phyloP scores from a whole-genome alignment of 345 rosid species.

The Sisymbrium irio region DNA sequence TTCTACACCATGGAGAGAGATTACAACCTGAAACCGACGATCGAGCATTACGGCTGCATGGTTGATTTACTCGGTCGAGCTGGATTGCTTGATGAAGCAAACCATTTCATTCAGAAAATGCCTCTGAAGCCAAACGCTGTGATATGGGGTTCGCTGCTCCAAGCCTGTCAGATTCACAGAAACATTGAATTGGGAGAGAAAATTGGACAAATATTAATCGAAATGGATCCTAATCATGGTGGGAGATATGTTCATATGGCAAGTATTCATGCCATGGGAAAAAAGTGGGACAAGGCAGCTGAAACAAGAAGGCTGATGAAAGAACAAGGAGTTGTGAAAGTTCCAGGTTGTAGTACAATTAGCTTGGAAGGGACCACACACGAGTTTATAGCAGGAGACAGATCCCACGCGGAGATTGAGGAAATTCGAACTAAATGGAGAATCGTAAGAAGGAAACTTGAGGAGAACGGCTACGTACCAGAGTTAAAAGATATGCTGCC shows the following conservation, averaged over 20 bases:
- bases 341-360: slow-evolving; percentile 63
- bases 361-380: slow-evolving; percentile 51
- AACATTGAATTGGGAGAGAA: slow-evolving; percentile 50
- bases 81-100: slow-evolving; percentile 58
- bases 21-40: slow-evolving; percentile 45
- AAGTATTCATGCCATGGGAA: slow-evolving; percentile 47
- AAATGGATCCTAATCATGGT: slow-evolving; percentile 53
- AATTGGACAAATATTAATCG: slow-evolving; percentile 49
- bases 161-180: slow-evolving; percentile 57
- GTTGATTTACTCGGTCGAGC: slow-evolving; percentile 79
- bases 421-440: slow-evolving; percentile 47
- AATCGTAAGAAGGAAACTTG: slow-evolving; percentile 35
- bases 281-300: slow-evolving; percentile 60
- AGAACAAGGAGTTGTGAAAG: slow-evolving; percentile 47
- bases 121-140: slow-evolving; percentile 60
- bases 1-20: slow-evolving; percentile 50
- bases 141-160: slow-evolving; percentile 65
- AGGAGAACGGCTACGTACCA: slow-evolving; percentile 52
- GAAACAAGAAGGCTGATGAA: slow-evolving; percentile 54
- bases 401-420: slow-evolving; percentile 44
- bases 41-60: slow-evolving; percentile 86
- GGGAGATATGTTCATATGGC: slow-evolving; percentile 64
- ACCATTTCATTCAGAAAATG: slow-evolving; percentile 47
- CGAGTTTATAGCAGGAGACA: slow-evolving; percentile 57
- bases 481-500: slow-evolving; percentile 35